Evolutionary conservation across 2,329 filamentous ascomycete genomes (phyloP).

Genomic region (Grosmannia huntii): DNA sequence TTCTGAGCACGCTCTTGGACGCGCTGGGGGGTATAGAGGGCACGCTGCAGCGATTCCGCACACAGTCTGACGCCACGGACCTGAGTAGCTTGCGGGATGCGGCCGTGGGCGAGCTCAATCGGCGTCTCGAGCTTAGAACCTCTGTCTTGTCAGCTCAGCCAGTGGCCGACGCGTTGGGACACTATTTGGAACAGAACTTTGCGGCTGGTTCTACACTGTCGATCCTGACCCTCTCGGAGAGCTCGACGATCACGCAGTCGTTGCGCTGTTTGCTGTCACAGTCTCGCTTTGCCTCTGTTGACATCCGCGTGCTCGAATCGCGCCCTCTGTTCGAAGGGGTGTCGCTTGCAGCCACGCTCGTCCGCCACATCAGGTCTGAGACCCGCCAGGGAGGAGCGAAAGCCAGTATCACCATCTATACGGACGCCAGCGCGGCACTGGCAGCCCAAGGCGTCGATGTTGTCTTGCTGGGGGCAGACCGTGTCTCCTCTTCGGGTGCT

Average conservation of each 20-base stretch:
- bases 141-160: conserved; percentile 11
- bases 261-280: conserved; percentile 28
- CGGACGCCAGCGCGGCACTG: conserved; percentile 46
- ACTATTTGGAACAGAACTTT: conserved; percentile 23
- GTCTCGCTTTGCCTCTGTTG: conserved; percentile 25
- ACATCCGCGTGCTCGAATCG: conserved; percentile 52
- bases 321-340: conserved; percentile 54
- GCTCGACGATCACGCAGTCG: conserved; percentile 43
- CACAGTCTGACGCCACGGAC: conserved; percentile 6
- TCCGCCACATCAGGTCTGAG: conserved; percentile 15
- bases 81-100: conserved; percentile 7
- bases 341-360: conserved; percentile 34
- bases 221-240: conserved; percentile 49
- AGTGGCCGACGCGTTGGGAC: conserved; percentile 19
- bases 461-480: conserved; percentile 51
- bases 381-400: conserved; percentile 7
- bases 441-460: conserved; percentile 40
- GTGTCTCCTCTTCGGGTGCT: conserved; percentile 42
- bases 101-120: conserved; percentile 10
- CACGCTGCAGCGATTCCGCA: conserved; percentile 14
- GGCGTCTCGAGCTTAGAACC: conserved; percentile 11
- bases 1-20: conserved; percentile 35
- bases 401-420: conserved; percentile 35
- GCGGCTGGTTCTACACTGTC: conserved; percentile 20
- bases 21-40: conserved; percentile 28